Base-by-base conservation (phyloP, 805 yeast species). In the Starmerella khaoyaiensis region DNA sequence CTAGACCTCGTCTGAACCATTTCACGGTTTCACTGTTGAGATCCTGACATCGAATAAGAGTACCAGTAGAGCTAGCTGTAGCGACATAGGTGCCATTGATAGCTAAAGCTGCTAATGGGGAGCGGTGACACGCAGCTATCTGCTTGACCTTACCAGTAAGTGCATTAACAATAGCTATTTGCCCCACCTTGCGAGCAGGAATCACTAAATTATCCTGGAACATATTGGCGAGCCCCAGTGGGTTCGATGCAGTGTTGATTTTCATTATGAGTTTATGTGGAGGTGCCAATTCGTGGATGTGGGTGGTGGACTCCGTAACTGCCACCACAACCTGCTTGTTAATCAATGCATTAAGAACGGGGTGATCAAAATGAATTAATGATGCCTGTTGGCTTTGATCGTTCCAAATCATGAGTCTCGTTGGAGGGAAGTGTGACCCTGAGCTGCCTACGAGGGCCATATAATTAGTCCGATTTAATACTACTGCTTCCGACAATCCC, bases 361-460 rank as follows among this genome's bases (percentile, higher is more conserved):
- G 80, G 31, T 76, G 71, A 64, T 70, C 68, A 54, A 86, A 83
- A 54, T 81, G 90, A 41, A 90, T 59, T 25, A 69, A 68, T 4
- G 86, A 78, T 21, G 76, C 75, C 47, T 74, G 75, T 45, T 76
- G 69, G 57, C 81, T 80, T 42, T 81, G 58, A 55, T 87, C 97
- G 58, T 87, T 96, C 94, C 95, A 90, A 14, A 87, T 76, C 24
- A 83, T 68, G 26, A 84, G 70, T 55, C 79, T 80, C 59, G 81
- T 82, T 47, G 72, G 66, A 1, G 94, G 79, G 73, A 81, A 43
- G 72, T 67, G 17, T 44, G 69, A 67, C 17, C 33, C 15, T 1
- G 95, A 95, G 14, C 95, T 95, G 1, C 96, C 95, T 0, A 84
- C 81, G 29, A 90, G 60, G 1, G 87, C 94, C 36, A 87, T 66